phyloP scores from a whole-genome alignment of 1,284 basidiomycete genomes.

The Pulveroboletus sp. region DNA sequence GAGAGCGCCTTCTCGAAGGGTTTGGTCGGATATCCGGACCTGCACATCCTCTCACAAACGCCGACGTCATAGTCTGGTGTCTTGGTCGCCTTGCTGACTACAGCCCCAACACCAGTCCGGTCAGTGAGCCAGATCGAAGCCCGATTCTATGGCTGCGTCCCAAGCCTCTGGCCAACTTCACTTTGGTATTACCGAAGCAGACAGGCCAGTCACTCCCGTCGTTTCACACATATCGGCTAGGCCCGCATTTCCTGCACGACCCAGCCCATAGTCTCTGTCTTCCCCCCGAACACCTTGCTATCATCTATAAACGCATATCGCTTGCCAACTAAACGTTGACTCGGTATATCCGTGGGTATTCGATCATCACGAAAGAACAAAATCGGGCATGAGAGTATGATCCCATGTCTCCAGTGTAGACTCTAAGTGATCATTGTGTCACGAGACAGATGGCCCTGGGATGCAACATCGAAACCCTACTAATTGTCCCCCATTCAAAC shows the following conservation, averaged over 20 bases:
- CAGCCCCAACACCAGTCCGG: not conserved
- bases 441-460: no score
- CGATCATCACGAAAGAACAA: conserved; percentile 28
- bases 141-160: no score
- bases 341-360: conserved; percentile 27
- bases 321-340: conserved; percentile 41
- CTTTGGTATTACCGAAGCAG: no score
- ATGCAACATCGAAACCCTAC: no score
- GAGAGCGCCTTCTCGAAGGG: not conserved
- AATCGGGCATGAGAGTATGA: conserved; percentile 54
- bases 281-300: conserved; percentile 8
- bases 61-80: not conserved
- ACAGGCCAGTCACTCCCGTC: not conserved
- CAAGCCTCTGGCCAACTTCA: not conserved
- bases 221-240: not conserved
- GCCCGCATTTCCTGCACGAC: conserved; percentile 18
- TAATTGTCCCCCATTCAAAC: no score
- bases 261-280: conserved; percentile 1
- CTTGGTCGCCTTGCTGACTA: not conserved
- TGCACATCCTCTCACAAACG: not conserved
- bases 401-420: conserved; percentile 55
- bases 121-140: not conserved
- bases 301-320: conserved; percentile 51
- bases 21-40: not conserved
- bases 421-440: no score